phyloP scores from a whole-genome alignment of 257 asterid genomes.

The Solanum sejunctum region DNA sequence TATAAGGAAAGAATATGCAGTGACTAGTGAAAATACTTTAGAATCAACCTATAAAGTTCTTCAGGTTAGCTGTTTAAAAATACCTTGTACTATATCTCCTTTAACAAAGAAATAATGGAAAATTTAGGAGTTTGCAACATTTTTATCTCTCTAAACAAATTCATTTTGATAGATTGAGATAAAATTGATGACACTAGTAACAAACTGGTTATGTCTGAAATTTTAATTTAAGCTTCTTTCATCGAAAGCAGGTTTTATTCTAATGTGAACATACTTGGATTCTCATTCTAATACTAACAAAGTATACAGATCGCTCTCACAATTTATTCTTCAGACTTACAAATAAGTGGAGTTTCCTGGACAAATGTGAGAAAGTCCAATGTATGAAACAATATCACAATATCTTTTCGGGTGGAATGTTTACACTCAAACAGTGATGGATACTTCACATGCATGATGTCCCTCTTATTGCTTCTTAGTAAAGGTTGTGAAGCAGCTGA shows the following conservation, averaged over 20 bases:
- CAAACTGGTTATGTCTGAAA: not conserved
- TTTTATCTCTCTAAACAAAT: not conserved
- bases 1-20: not conserved
- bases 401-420: not conserved
- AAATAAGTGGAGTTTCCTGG: not conserved
- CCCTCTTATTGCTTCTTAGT: not conserved
- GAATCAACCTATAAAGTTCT: not conserved
- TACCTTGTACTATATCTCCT: not conserved
- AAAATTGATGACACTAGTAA: not conserved
- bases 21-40: not conserved
- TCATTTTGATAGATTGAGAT: not conserved
- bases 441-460: not conserved
- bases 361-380: not conserved
- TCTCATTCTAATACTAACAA: not conserved
- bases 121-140: not conserved
- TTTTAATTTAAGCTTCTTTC: not conserved
- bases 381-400: not conserved
- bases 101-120: not conserved
- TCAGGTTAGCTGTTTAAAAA: not conserved
- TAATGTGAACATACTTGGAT: not conserved
- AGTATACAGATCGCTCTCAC: not conserved
- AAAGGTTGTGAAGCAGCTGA: not conserved
- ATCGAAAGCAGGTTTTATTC: not conserved
- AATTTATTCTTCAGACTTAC: not conserved
- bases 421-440: not conserved